Evolutionary conservation across 441 rosid genomes (phyloP).

Genomic region (Euphorbia schlechtendalii): DNA sequence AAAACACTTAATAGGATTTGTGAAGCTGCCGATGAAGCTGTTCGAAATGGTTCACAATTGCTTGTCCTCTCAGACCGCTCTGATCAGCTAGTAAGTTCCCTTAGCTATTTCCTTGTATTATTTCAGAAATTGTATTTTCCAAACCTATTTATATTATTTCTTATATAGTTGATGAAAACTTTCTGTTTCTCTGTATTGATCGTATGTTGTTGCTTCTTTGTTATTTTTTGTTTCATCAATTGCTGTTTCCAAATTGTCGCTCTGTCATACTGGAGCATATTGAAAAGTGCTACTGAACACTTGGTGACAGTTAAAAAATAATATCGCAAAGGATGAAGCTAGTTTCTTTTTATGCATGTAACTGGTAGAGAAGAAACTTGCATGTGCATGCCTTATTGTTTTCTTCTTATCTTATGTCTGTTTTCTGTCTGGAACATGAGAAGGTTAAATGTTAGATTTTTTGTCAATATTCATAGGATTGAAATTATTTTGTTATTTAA

Average conservation of each 20-base stretch:
- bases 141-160: background rate
- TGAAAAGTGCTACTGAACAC: background rate
- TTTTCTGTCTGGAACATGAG: background rate
- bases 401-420: background rate
- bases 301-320: background rate
- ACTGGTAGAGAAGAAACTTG: background rate
- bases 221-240: background rate
- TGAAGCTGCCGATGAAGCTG: constrained; percentile 98
- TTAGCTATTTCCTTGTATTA: background rate
- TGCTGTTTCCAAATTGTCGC: background rate
- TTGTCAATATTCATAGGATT: background rate
- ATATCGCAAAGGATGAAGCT: background rate
- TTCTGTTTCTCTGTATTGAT: background rate
- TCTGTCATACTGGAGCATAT: background rate
- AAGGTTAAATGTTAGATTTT: background rate
- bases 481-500: background rate
- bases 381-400: background rate
- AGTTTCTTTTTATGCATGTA: background rate
- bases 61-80: constrained; percentile 89
- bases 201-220: no score
- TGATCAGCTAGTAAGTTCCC: constrained; percentile 55
- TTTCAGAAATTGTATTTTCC: background rate
- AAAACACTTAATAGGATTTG: constrained; percentile 63
- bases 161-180: background rate
- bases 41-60: constrained; percentile 90